Percentiles rank a stretch among this genome's conserved stretches.
These are phyloP conservation scores for Globisporangium abappressorium DNA, from an alignment of 352 stramenopile species.

Conservation along the genomic window DNA sequence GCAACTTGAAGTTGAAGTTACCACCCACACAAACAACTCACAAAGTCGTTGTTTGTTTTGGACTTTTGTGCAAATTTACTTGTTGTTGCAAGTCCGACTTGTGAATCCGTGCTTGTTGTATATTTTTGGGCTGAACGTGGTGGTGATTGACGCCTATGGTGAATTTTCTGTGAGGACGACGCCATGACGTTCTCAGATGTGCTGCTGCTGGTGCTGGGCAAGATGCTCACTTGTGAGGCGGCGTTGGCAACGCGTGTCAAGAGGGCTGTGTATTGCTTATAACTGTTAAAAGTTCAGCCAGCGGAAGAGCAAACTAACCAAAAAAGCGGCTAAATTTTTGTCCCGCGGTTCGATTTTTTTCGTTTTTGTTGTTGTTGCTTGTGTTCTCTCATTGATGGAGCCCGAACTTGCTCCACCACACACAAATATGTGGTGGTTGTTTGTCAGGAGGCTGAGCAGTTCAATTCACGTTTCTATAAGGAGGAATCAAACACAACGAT, in stretches of 20 bases:
- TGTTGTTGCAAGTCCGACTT: not conserved
- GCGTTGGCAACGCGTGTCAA: not conserved
- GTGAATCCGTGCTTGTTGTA: not conserved
- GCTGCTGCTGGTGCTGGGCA: not conserved
- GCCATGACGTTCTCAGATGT: not conserved
- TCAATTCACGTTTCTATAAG: too few relatives aligned
- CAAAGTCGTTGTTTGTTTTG: too few relatives aligned
- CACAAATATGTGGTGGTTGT: too few relatives aligned
- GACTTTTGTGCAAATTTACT: not conserved
- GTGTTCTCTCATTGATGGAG: too few relatives aligned
- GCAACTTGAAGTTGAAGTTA: not conserved
- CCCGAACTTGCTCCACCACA: too few relatives aligned
- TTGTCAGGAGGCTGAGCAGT: too few relatives aligned
- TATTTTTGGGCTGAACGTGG: not conserved
- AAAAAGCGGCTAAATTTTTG: not conserved
- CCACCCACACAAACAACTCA: not conserved
- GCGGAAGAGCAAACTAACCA: not conserved
- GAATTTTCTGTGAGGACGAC: not conserved
- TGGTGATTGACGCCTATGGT: not conserved
- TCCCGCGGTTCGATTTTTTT: not conserved
- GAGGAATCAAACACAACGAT: too few relatives aligned
- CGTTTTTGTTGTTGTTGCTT: too few relatives aligned
- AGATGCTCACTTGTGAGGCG: not conserved
- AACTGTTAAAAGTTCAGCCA: not conserved
- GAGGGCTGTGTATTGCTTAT: not conserved